Evolutionary conservation across 805 yeast species (phyloP).

Genomic region (Hanseniaspora guilliermondii): DNA sequence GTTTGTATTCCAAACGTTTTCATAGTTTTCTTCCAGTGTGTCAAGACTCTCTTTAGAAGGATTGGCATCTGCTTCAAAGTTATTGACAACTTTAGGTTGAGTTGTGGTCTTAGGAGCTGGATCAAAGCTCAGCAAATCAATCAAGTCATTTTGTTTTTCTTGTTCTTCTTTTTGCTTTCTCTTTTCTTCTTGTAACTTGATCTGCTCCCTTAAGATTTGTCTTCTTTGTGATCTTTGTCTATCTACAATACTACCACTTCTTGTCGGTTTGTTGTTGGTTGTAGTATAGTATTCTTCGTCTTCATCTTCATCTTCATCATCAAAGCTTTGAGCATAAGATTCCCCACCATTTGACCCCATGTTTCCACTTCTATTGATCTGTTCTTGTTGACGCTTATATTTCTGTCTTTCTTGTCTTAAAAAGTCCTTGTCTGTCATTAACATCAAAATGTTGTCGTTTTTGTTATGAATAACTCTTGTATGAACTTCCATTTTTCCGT

Average conservation of each 20-base stretch:
- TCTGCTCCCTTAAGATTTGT: conserved; percentile 27
- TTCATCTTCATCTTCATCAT: conserved; percentile 13
- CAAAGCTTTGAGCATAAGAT: conserved; percentile 18
- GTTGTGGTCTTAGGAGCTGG: not conserved
- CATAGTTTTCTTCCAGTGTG: not conserved
- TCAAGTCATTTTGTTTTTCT: conserved; percentile 18
- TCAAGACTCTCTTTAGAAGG: not conserved
- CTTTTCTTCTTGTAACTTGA: conserved; percentile 25
- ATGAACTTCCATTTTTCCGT: conserved; percentile 30
- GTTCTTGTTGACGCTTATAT: conserved; percentile 23
- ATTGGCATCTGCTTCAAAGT: not conserved
- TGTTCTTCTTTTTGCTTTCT: conserved; percentile 20
- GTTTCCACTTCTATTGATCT: conserved; percentile 21
- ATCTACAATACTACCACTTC: conserved; percentile 21
- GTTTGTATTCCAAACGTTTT: conserved; percentile 12
- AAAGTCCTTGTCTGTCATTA: conserved; percentile 23
- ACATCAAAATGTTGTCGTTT: conserved; percentile 24
- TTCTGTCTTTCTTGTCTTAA: conserved; percentile 25
- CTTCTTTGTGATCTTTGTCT: conserved; percentile 30
- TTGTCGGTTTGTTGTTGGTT: conserved; percentile 1
- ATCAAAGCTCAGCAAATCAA: conserved; percentile 26
- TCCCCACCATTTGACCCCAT: conserved; percentile 16
- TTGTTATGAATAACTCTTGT: conserved; percentile 29
- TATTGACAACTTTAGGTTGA: not conserved
- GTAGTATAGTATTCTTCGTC: conserved; percentile 5